Conservation (phyloP, 805 yeast species). For the Yarrowia sp. region DNA sequence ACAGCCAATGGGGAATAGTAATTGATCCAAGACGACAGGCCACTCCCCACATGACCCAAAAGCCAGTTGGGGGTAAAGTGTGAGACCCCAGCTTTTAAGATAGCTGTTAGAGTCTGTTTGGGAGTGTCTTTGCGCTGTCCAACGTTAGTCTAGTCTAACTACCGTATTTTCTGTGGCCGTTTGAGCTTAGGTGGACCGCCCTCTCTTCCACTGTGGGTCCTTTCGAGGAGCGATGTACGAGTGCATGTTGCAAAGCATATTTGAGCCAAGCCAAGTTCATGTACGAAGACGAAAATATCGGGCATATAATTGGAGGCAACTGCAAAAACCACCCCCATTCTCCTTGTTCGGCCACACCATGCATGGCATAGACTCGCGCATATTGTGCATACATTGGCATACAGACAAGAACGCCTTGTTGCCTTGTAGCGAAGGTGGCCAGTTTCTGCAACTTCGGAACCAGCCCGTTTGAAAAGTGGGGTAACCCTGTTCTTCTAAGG, state of each 20-base stretch:
- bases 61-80: neutral
- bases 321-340: neutral
- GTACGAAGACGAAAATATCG: neutral
- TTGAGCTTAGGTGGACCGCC: neutral
- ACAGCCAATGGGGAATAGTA: too few relatives aligned
- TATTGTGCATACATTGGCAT: neutral
- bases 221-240: neutral
- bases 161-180: conserved; percentile 3
- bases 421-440: neutral
- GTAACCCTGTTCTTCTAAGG: neutral
- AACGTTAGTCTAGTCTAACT: neutral
- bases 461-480: conserved; percentile 22
- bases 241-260: neutral
- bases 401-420: neutral
- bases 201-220: neutral
- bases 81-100: neutral
- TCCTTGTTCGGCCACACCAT: neutral
- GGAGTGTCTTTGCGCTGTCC: neutral
- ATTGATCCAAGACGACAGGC: too few relatives aligned
- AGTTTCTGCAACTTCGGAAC: neutral
- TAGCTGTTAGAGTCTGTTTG: neutral
- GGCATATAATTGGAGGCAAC: conserved; percentile 15
- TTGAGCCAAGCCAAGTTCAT: neutral
- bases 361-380: neutral
- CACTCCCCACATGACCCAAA: neutral